phyloP scores from a whole-genome alignment of 352 stramenopile genomes.

The Phytophthora sp. region DNA sequence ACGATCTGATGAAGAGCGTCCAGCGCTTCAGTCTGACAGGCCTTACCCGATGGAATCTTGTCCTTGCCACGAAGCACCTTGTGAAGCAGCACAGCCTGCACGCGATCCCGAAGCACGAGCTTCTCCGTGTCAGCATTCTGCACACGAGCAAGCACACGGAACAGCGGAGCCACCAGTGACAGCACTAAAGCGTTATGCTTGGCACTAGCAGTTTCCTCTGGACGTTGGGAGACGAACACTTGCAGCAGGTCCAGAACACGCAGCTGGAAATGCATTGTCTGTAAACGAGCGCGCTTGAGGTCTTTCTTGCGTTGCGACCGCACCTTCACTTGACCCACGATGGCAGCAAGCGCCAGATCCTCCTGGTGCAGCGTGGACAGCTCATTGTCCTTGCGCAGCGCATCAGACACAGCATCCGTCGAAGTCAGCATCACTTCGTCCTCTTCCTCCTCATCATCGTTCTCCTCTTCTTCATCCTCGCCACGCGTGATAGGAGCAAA shows the following conservation, averaged over 20 bases:
- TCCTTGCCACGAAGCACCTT: constrained; percentile 75
- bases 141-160: constrained; percentile 58
- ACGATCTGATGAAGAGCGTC: constrained; percentile 45
- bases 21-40: constrained; percentile 31
- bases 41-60: constrained; percentile 31
- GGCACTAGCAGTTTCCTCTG: constrained; percentile 21
- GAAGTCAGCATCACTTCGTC: constrained; percentile 63
- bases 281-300: constrained; percentile 65
- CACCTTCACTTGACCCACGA: constrained; percentile 80
- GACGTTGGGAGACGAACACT: constrained; percentile 58
- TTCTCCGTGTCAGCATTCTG: constrained; percentile 67
- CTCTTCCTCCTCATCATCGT: constrained; percentile 43
- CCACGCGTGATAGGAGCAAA: constrained; percentile 41
- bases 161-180: constrained; percentile 66
- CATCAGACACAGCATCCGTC: constrained; percentile 63
- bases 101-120: constrained; percentile 74
- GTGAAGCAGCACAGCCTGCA: constrained; percentile 70
- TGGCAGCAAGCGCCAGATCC: constrained; percentile 78
- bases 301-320: constrained; percentile 81
- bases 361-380: constrained; percentile 75
- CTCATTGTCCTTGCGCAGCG: constrained; percentile 68
- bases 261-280: constrained; percentile 87
- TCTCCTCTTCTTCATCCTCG: constrained; percentile 46
- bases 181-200: constrained; percentile 47
- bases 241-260: constrained; percentile 83